Evolutionary conservation across 768 basidiomycete species (phyloP).

Genomic region (Macrolepiota albuminosa): DNA sequence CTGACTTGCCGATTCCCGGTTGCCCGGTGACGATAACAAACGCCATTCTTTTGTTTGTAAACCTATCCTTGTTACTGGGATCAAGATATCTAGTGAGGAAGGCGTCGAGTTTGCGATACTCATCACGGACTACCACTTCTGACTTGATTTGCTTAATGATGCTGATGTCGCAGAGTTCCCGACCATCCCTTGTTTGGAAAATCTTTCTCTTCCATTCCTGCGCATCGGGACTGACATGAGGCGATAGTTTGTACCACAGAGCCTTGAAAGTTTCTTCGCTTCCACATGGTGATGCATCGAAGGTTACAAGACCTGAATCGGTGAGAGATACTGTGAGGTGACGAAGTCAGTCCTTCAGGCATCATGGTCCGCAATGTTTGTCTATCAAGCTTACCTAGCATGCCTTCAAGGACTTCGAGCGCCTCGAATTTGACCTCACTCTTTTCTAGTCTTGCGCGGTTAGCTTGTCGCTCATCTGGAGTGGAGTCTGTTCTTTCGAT

Average conservation of each 20-base stretch:
- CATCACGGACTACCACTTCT: not conserved
- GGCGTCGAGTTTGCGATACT: not conserved
- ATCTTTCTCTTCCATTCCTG: not conserved
- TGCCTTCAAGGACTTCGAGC: no score
- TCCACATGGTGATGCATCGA: not conserved
- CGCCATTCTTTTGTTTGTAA: no score
- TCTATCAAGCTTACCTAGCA: not conserved
- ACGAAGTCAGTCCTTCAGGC: not conserved
- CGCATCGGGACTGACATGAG: not conserved
- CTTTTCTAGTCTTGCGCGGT: no score
- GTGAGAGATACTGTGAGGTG: not conserved
- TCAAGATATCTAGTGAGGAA: not conserved
- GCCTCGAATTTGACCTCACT: no score
- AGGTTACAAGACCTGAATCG: not conserved
- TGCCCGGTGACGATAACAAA: no score
- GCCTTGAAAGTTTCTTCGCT: not conserved
- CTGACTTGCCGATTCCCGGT: no score
- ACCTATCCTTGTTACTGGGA: no score
- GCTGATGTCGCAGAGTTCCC: not conserved
- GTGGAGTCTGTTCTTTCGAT: no score
- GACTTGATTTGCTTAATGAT: not conserved
- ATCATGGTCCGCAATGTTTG: not conserved
- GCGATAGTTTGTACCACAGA: not conserved
- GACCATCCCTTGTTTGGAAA: not conserved
- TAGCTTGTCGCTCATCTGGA: no score